Percentiles rank a stretch among this genome's conserved stretches.
These are phyloP conservation scores for Verticillium nonalfalfae DNA, from an alignment of 2,329 filamentous ascomycete species.

Conservation along the genomic window DNA sequence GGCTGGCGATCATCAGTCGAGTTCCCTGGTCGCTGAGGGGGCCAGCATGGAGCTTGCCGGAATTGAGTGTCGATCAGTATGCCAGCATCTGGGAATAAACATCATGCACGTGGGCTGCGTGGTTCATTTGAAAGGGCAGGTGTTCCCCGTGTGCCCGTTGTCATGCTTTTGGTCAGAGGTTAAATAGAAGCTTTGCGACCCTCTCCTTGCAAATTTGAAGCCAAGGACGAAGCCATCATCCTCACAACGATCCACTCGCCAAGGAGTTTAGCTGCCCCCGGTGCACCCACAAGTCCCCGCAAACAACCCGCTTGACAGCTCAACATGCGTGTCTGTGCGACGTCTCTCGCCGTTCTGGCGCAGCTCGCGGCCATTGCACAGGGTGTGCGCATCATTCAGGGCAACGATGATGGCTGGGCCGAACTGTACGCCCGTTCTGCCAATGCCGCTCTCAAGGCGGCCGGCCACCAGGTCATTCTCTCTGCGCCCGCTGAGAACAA, in stretches of 20 bases:
- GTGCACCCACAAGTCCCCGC: neutral
- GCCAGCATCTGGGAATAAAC: neutral
- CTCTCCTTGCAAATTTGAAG: neutral
- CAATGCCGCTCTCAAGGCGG: slow-evolving; percentile 45
- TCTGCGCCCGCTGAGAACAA: slow-evolving; percentile 62
- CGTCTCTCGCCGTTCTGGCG: slow-evolving; percentile 7
- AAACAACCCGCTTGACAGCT: neutral
- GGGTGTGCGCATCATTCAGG: slow-evolving; percentile 50
- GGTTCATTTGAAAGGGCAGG: neutral
- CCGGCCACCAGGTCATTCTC: slow-evolving; percentile 56
- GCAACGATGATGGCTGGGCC: slow-evolving; percentile 71
- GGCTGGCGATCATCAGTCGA: neutral
- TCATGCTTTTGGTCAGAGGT: neutral
- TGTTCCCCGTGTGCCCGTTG: neutral
- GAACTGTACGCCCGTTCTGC: slow-evolving; percentile 59
- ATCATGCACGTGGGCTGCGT: neutral
- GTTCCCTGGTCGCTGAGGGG: neutral
- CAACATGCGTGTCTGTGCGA: neutral
- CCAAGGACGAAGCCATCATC: neutral
- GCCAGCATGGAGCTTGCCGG: neutral
- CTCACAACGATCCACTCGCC: too few species aligned
- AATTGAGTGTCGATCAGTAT: neutral
- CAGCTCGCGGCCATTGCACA: slow-evolving; percentile 10
- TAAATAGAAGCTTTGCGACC: neutral
- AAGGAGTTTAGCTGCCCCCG: neutral